Base-by-base conservation (phyloP, 23 red algal genomes). In the Chondrus crispus region DNA sequence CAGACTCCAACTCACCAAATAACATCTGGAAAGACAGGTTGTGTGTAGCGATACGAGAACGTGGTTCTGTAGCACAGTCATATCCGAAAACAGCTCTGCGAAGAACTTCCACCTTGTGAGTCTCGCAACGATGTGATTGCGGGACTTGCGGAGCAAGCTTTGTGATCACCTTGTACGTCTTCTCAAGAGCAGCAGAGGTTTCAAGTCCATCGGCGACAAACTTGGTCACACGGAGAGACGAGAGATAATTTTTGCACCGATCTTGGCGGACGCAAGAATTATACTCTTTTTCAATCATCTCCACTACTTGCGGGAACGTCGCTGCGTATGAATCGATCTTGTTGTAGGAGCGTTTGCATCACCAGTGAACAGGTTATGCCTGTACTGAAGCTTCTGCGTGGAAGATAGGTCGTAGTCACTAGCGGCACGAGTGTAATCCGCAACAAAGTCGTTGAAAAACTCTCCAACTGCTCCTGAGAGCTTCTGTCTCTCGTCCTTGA, bases 261-360 rank as follows among this genome's bases (percentile, higher is more conserved):
- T 60, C 81, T 68, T 85, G 81, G 35, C 44, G 81, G 13, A 85
- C 57, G 19, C 12, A 3, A 19, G 81, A 85, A 68, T 85, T 60
- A 37, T 64, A 85, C 50, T 85, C 81, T 16, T 85, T 43, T 29
- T 49, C 40, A 13, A 68, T 2, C 40, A 41, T 22, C 1, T 2
- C 3, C 29, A 85, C 12, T 13, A 19, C 60, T 10, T 64, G 19
- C 5, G 26, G 12, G 8, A 32, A 85, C 29, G 26, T 13, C 13
- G n/a, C 22, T 2, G 40, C 57, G 20, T 22, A 41, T 14, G 16
- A 28, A 2, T 36, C 44, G 3, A 85, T 12, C 35, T 73, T 38
- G 35, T 2, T 53, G 14, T 18, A 70, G 45, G 3, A 32, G n/a
- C 2, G 63, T 85, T 53, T 4, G 81, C 81, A 43, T 69, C 81